Evolutionary conservation across 139 green algal genomes (phyloP), one percentile per base, ranked within the genome.

Genomic region (Mesostigma viride): DNA sequence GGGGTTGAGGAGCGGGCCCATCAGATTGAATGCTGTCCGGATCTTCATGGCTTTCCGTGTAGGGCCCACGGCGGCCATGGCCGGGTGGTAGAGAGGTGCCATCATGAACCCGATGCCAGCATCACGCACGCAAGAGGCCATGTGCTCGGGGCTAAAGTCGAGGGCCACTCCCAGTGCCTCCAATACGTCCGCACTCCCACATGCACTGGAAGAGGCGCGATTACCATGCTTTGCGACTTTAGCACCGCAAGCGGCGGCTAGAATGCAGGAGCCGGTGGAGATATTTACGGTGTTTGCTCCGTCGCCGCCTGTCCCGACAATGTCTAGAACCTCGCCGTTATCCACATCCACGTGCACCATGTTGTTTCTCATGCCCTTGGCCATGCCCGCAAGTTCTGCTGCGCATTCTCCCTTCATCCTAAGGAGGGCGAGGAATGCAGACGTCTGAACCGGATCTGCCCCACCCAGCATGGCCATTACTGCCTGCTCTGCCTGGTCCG

Each of bases 241-340:
- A 2, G 88, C 93, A 3, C 94, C 94, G 17, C 91, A 94, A 2
- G 90, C 91, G 5, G 94, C 94, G 27, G 90, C 89, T 4, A 99
- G 60, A 26, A 99, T 81, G 64, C 77, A 92, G 1, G 94, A 85
- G 2, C 94, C 94, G 0, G 94, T 99, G 34, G 83, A 94, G 72
- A 99, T 99, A 84, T 99, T 99, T 40, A 99, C 91, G 11, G 87
- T 95, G 44, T 92, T 91, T 40, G 95, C 95, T 79, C 87, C 86
- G 75, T 99, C 94, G 8, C 94, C 94, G 28, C 94, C 94, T 0
- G 94, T 99, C 35, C 94, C 94, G 64, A 98, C 94, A 65, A 99
- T 98, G 84, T 99, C 94, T 62, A 99, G 56, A 14, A 85, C 71
- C 57, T 70, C 66, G 31, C 35, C 35, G 2, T 77, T 65, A 14